A percentile compares a stretch with the other conserved stretches of the same genome.
Conservation (phyloP, 2,329 filamentous ascomycete genomes). For the Talaromyces rugulosus region DNA sequence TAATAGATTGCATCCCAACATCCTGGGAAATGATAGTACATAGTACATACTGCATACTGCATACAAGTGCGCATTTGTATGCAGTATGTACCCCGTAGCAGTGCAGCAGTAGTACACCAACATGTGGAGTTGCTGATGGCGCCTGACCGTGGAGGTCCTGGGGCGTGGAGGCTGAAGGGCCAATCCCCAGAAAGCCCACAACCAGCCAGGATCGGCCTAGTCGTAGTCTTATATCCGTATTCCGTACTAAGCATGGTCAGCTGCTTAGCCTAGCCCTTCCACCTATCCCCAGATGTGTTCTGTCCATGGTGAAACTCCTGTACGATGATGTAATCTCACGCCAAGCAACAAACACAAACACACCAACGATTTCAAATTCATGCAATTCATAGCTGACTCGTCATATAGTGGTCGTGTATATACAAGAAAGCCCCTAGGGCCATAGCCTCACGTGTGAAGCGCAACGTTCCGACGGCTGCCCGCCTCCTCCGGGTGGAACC, state of each 20-base stretch:
- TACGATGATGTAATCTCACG: background rate
- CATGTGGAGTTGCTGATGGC: background rate
- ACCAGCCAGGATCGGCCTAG: background rate
- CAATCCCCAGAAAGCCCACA: background rate
- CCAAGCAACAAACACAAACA: background rate
- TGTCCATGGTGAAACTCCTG: background rate
- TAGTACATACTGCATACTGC: background rate
- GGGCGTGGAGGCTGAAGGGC: background rate
- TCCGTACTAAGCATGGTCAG: background rate
- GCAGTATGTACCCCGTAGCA: background rate
- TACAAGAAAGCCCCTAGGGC: background rate
- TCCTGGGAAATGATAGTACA: background rate
- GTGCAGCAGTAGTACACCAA: background rate
- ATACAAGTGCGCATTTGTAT: background rate
- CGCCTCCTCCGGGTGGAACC: constrained; percentile 75
- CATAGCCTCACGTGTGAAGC: constrained; percentile 28
- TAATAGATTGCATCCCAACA: background rate
- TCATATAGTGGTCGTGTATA: background rate
- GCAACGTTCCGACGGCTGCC: constrained; percentile 59
- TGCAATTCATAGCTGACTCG: background rate
- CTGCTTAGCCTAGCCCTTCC: background rate
- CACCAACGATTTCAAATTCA: background rate
- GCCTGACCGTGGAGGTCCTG: background rate
- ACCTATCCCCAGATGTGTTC: background rate
- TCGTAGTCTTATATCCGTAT: background rate